Evolutionary conservation across 768 basidiomycete species (phyloP).

Genomic region (Calocera cornea): DNA sequence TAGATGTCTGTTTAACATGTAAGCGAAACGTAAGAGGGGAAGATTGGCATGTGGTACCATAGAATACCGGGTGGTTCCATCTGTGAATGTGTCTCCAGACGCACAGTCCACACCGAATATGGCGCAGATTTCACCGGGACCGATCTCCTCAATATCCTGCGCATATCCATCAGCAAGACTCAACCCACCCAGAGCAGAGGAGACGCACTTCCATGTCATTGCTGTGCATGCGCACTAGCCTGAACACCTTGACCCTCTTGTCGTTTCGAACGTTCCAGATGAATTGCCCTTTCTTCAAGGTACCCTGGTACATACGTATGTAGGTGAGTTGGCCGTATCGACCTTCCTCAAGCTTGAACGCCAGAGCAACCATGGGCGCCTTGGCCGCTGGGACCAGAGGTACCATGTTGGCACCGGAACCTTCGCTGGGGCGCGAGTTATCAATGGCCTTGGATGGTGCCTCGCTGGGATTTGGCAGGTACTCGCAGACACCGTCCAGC

Average conservation of each 20-base stretch:
- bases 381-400: slow-evolving; percentile 68
- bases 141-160: slow-evolving; percentile 82
- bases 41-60: slow-evolving; percentile 48
- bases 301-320: slow-evolving; percentile 95
- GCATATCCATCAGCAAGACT: neutral
- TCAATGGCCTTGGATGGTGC: slow-evolving; percentile 69
- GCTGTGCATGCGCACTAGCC: slow-evolving; percentile 93
- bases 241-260: slow-evolving; percentile 93
- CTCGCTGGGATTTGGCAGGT: slow-evolving; percentile 82
- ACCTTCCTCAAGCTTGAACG: slow-evolving; percentile 98
- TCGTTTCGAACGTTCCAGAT: slow-evolving; percentile 90
- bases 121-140: slow-evolving; percentile 97
- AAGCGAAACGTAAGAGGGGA: neutral
- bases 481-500: slow-evolving; percentile 89
- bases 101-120: slow-evolving; percentile 99
- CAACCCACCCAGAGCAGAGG: neutral
- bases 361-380: slow-evolving; percentile 81
- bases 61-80: slow-evolving; percentile 75
- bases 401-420: slow-evolving; percentile 48
- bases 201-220: slow-evolving; percentile 89
- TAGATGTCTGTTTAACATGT: slow-evolving; percentile 54
- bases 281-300: slow-evolving; percentile 65
- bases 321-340: slow-evolving; percentile 95
- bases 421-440: slow-evolving; percentile 41
- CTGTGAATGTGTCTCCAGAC: slow-evolving; percentile 94